Evolutionary conservation across 1,139 yeast species (phyloP).

Genomic region (Debaryomycetaceae sp.): DNA sequence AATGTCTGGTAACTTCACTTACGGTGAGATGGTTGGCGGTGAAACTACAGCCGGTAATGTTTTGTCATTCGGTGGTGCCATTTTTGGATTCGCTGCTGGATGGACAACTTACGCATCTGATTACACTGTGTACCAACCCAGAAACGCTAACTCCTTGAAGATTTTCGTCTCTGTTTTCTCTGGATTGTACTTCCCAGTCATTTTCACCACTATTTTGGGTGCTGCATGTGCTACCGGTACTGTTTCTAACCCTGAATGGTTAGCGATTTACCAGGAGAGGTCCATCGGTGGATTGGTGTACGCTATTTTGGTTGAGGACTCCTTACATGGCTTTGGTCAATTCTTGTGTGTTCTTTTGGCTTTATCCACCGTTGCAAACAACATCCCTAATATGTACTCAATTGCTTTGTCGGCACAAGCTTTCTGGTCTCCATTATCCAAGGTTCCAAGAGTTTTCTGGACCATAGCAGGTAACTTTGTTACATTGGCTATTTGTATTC

Average conservation of each 20-base stretch:
- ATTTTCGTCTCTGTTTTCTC: conserved; percentile 60
- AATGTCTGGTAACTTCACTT: conserved; percentile 57
- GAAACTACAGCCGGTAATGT: conserved; percentile 68
- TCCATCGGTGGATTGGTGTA: conserved; percentile 30
- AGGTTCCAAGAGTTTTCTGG: conserved; percentile 81
- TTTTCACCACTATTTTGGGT: conserved; percentile 76
- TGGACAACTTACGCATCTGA: conserved; percentile 95
- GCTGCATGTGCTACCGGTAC: conserved; percentile 30
- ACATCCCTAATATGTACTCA: conserved; percentile 29
- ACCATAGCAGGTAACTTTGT: conserved; percentile 70
- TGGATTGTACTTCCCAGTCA: conserved; percentile 66
- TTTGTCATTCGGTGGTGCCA: conserved; percentile 78
- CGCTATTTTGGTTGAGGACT: conserved; percentile 23
- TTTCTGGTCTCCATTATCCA: conserved; percentile 58
- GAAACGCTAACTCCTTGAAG: conserved; percentile 52
- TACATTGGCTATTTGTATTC: conserved; percentile 82
- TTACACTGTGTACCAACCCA: conserved; percentile 81
- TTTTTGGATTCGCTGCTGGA: conserved; percentile 90
- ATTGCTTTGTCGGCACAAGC: conserved; percentile 27
- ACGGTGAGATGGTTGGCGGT: conserved; percentile 49
- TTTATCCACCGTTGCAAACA: conserved; percentile 25
- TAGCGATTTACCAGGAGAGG: conserved; percentile 14
- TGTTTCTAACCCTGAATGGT: conserved; percentile 15
- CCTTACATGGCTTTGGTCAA: conserved; percentile 28
- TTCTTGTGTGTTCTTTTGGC: conserved; percentile 29